Evolutionary conservation across 192 early-diverging fungal genomes (phyloP), one percentile per base, ranked within the genome.

Genomic region (Thoreauomyces humboldtii): DNA sequence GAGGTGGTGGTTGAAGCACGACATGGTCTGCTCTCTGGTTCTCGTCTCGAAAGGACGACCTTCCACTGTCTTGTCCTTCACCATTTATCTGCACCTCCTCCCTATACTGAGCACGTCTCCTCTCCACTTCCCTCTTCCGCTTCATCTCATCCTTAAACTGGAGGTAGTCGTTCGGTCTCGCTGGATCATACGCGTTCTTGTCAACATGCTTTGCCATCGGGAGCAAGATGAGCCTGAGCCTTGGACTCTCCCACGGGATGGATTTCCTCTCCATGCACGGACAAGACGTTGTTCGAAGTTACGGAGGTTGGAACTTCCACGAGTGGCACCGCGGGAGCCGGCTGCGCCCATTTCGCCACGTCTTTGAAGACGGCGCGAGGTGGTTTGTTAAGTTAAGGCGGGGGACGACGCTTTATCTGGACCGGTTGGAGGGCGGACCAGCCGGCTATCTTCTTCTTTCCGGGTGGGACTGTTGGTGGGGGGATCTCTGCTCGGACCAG

Each of bases 91-190:
- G 15, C 29, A 36, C 12, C 15, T 19, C 27, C 38, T 41, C 11
- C 38, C 11, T n/a, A 41, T 41, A 9, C 9, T 41, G 38, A 12
- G 9, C 38, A 9, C 9, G 9, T n/a, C 11, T n/a, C n/a, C 38
- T 41, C n/a, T 27, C 3, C 27, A 15, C 50, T 48, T 81, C 70
- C n/a, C 67, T 63, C 37, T 72, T 63, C 33, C 71, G 73, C 53
- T 77, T 81, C 24, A 72, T 63, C 58, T 90, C 86, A 5, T 71
- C 63, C 62, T 89, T 90, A 44, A 81, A 86, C 32, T 77, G 73
- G 29, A 88, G 84, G 69, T 81, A 91, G 44, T 91, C 89, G 50
- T 89, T 91, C 2, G 89, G 89, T 50, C 81, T 60, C 2, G 76
- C 58, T 32, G 89, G 86, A 38, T 91, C 89, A 29, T 61, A 61